These are phyloP conservation scores for Actinomortierella wolfii DNA, from an alignment of 371 early-diverging fungal genomes.

Conservation along the genomic window DNA sequence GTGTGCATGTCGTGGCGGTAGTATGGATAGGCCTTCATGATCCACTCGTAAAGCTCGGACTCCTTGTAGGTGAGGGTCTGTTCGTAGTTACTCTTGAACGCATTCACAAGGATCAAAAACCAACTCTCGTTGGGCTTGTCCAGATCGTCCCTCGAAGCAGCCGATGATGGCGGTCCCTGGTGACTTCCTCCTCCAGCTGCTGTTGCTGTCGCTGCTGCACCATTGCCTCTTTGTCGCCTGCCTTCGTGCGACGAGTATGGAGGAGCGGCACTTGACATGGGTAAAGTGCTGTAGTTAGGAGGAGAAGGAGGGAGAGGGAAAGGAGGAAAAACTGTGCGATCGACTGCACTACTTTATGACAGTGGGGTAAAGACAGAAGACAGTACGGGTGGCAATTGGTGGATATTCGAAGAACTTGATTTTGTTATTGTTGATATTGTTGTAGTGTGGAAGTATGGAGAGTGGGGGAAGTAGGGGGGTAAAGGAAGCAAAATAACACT, in stretches of 20 bases:
- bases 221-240: too few relatives aligned
- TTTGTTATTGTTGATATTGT: too few relatives aligned
- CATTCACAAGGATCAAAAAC: slow-evolving; percentile 49
- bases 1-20: slow-evolving; percentile 46
- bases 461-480: slow-evolving; percentile 6
- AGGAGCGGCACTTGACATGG: too few relatives aligned
- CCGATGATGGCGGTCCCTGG: too few relatives aligned
- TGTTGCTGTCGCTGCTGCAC: too few relatives aligned
- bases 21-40: slow-evolving; percentile 47
- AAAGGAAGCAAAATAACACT: background rate
- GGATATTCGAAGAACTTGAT: too few relatives aligned
- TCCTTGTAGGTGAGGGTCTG: slow-evolving; percentile 46
- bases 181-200: too few relatives aligned
- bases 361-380: too few relatives aligned
- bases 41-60: slow-evolving; percentile 46
- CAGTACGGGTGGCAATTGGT: too few relatives aligned
- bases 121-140: slow-evolving; percentile 46
- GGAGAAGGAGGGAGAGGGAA: background rate
- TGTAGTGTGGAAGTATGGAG: background rate
- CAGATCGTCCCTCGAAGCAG: slow-evolving; percentile 9
- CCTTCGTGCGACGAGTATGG: too few relatives aligned
- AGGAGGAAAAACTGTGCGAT: background rate
- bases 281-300: background rate
- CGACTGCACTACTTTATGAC: too few relatives aligned
- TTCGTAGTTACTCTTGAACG: slow-evolving; percentile 49